Percentiles rank a stretch among this genome's conserved stretches.
Evolutionary conservation across 2,329 filamentous ascomycete genomes (phyloP).

Genomic region (Aspergillus pseudoterreus): DNA sequence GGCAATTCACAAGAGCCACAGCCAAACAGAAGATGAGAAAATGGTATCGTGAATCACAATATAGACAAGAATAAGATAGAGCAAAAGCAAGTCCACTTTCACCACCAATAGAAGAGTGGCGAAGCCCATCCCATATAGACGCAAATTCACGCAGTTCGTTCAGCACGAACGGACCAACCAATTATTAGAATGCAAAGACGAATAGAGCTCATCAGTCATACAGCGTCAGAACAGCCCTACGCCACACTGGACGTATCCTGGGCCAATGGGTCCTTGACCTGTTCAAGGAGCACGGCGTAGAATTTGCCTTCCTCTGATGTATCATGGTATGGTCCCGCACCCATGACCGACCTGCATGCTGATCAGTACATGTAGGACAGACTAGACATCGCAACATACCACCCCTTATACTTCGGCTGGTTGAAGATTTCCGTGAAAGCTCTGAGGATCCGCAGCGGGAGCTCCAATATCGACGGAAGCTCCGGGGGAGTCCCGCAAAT

Average conservation of each 20-base stretch:
- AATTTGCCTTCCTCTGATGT: conserved; percentile 34
- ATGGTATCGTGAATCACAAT: no score
- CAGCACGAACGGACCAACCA: neutral
- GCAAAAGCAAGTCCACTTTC: no score
- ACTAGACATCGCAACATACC: conserved; percentile 19
- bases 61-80: no score
- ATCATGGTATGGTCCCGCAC: conserved; percentile 35
- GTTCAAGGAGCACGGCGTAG: conserved; percentile 36
- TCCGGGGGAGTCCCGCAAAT: conserved; percentile 32
- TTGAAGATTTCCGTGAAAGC: conserved; percentile 40
- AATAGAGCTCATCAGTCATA: neutral
- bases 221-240: neutral
- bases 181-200: neutral
- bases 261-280: conserved; percentile 14
- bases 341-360: conserved; percentile 27
- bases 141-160: neutral
- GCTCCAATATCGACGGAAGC: conserved; percentile 31
- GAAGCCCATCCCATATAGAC: no score
- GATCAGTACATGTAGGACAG: neutral
- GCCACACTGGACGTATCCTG: neutral
- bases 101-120: no score
- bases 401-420: conserved; percentile 36
- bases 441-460: conserved; percentile 31
- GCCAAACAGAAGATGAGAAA: no score
- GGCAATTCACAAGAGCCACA: no score